Evolutionary conservation across 2,329 filamentous ascomycete genomes (phyloP), one percentile per base, ranked within the genome.

Genomic region (Ceratocystis smalleyi): DNA sequence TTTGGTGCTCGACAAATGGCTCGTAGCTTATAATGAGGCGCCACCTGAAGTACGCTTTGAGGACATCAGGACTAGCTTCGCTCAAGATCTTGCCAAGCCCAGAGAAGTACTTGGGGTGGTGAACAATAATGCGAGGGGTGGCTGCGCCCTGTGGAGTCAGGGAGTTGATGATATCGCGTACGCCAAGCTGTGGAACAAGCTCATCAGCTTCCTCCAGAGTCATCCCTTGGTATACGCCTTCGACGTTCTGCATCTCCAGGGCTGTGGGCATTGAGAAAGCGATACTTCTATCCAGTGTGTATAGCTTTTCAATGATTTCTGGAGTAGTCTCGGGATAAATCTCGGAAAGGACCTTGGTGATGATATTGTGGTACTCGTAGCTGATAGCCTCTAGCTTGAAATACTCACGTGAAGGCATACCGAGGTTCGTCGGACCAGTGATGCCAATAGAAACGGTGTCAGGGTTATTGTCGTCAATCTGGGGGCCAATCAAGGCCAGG

Each of bases 221-320:
- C 71, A 80, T 79, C 0, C 83, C 83, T 69, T 87, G 87, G 72
- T 88, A 87, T 68, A 81, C 83, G 75, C 86, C 76, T 12, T 82
- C 85, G 57, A 86, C 81, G 71, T 86, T 83, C 66, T 83, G 3
- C 10, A 75, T 19, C 78, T 77, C 64, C 83, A 80, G 70, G 83
- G 79, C 1, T 79, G 77, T 67, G 2, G 83, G 82, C 3, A 81
- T 81, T 43, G 79, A 77, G 61, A 77, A 75, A 3, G 84, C 84
- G 61, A 87, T 77, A 68, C 81, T 81, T 70, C 79, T 81, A 70
- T 86, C 84, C 22, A 88, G 77, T 1, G 79, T 74, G n/a, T 84
- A 75, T 3, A 78, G 74, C 35, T 74, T 70, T 45, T 71, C 70
- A 64, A 83, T 75, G 2, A 74, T 73, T 75, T 2, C 74, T 73